These are phyloP conservation scores for Pestalotiopsis sp. DNA, from an alignment of 2,329 filamentous ascomycete species.

Conservation along the genomic window DNA sequence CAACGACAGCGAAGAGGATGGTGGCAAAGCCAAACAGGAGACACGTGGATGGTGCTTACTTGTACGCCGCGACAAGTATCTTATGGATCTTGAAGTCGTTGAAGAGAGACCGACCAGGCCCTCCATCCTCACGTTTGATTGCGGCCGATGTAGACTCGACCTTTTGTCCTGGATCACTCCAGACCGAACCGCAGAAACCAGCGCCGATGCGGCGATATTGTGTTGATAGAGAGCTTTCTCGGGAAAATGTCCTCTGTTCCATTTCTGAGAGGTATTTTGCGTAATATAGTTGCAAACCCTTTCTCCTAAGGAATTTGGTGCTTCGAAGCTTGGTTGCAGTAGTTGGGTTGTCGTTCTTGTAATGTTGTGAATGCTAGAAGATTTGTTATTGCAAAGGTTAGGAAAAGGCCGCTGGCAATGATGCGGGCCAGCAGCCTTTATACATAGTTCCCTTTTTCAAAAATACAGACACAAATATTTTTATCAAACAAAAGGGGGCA, in stretches of 20 bases:
- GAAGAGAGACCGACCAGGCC: neutral
- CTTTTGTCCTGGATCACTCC: neutral
- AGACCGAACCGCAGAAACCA: neutral
- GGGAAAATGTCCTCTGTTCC: neutral
- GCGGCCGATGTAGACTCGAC: neutral
- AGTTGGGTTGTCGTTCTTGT: neutral
- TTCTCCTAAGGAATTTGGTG: neutral
- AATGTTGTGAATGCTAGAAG: too few relatives aligned
- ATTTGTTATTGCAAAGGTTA: too few relatives aligned
- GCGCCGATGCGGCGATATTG: neutral
- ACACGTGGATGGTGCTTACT: too few relatives aligned
- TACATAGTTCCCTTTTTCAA: too few relatives aligned
- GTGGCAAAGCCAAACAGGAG: too few relatives aligned
- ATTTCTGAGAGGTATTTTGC: neutral
- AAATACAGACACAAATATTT: too few relatives aligned
- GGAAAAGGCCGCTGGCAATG: too few relatives aligned
- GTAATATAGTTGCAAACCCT: neutral
- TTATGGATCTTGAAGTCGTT: neutral
- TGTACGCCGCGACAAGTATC: neutral
- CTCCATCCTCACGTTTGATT: conserved; percentile 4
- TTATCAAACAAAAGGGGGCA: too few relatives aligned
- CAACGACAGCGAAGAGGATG: too few relatives aligned
- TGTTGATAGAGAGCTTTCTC: neutral
- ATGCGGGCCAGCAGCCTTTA: too few relatives aligned
- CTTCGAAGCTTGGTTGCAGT: neutral